Evolutionary conservation across 148 eudicot species (phyloP).

Genomic region (Silene conica): DNA sequence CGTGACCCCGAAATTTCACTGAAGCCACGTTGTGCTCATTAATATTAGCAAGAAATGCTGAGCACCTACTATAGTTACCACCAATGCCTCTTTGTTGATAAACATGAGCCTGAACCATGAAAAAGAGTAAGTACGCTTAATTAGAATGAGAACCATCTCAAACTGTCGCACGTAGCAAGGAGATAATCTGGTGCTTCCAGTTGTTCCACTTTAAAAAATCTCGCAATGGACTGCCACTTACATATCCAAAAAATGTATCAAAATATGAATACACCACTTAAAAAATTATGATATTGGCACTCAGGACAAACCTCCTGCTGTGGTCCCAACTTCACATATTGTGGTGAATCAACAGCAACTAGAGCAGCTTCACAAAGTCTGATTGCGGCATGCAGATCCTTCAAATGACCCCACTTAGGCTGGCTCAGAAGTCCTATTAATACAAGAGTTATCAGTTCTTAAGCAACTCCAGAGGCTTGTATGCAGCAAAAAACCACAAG

Average conservation of each 20-base stretch:
- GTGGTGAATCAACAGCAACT: conserved; percentile 71
- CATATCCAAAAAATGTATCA: neutral
- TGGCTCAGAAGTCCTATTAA: conserved; percentile 73
- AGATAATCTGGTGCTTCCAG: neutral
- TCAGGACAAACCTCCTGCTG: conserved; percentile 70
- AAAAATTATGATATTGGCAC: neutral
- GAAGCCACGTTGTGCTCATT: conserved; percentile 57
- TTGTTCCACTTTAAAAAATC: neutral
- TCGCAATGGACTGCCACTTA: neutral
- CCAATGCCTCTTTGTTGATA: conserved; percentile 37
- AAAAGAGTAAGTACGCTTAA: conserved; percentile 3
- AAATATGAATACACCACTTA: neutral
- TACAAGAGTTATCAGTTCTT: conserved; percentile 15
- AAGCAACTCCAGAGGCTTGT: neutral
- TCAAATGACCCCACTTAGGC: conserved; percentile 98
- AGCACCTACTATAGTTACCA: conserved; percentile 43
- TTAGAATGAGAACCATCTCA: neutral
- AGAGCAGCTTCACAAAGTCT: conserved; percentile 97
- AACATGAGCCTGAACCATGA: conserved; percentile 66
- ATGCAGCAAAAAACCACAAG: neutral
- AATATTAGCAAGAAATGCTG: conserved; percentile 96
- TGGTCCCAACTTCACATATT: conserved; percentile 77
- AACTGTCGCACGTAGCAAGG: neutral
- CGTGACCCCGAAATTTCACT: conserved; percentile 60
- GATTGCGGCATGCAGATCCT: conserved; percentile 93